Conservation (phyloP, 2,329 filamentous ascomycete genomes). For the Colletotrichum orbiculare region DNA sequence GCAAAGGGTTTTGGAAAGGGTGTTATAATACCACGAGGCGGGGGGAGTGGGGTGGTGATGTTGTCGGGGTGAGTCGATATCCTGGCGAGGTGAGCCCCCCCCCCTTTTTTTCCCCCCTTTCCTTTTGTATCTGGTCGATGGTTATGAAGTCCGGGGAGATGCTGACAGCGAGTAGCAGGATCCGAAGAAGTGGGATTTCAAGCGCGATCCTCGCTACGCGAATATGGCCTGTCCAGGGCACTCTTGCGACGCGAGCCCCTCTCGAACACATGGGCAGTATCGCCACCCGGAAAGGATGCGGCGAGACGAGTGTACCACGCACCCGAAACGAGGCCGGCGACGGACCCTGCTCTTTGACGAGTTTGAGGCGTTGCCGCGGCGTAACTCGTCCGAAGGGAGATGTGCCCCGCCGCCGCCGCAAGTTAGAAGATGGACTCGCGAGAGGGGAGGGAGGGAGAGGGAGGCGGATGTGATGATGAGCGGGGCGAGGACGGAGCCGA, state of each 20-base stretch:
- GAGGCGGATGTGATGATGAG: slow-evolving; percentile 3
- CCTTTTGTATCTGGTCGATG: background rate
- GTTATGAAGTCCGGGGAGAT: too few species aligned
- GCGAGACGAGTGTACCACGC: background rate
- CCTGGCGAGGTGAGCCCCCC: slow-evolving; percentile 22
- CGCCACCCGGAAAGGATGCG: too few species aligned
- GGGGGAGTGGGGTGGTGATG: slow-evolving; percentile 24
- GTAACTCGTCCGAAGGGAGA: background rate
- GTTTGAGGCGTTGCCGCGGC: slow-evolving; percentile 1
- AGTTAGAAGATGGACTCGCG: background rate
- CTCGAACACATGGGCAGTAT: too few species aligned
- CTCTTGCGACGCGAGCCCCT: too few species aligned
- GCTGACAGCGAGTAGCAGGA: slow-evolving; percentile 11
- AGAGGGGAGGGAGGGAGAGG: background rate
- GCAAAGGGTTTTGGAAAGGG: background rate
- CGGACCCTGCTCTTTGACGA: background rate
- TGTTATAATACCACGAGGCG: slow-evolving; percentile 6
- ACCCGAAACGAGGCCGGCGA: slow-evolving; percentile 1
- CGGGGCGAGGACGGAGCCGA: slow-evolving; percentile 6
- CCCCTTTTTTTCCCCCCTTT: background rate
- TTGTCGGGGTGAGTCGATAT: slow-evolving; percentile 27
- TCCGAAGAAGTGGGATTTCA: slow-evolving; percentile 22
- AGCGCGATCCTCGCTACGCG: background rate
- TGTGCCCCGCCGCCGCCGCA: too few species aligned
- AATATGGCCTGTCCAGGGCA: too few species aligned